These are phyloP conservation scores for Eimeria necatrix DNA, from an alignment of 169 alveolate species.

Conservation along the genomic window DNA sequence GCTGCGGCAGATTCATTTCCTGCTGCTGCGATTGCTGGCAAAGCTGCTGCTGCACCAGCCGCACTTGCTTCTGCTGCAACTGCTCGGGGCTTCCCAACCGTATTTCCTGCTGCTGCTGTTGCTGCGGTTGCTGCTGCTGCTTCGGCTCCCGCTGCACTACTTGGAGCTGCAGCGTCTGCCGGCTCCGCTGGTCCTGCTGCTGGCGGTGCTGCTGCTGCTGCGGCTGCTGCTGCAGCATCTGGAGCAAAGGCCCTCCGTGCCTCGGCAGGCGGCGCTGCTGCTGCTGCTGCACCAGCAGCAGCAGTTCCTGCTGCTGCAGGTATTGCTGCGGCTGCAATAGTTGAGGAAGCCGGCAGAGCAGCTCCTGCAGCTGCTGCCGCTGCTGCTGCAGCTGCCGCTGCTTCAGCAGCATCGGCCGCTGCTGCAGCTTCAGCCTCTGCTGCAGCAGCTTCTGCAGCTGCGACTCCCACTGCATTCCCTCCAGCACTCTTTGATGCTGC, in stretches of 20 bases:
- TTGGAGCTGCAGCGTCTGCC: background rate
- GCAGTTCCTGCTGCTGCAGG: background rate
- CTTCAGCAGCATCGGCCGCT: background rate
- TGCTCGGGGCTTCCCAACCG: too few species aligned
- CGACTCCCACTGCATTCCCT: background rate
- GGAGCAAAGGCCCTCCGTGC: background rate
- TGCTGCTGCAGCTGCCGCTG: background rate
- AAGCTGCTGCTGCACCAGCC: too few species aligned
- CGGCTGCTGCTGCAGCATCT: background rate
- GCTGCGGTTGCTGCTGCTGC: conserved; percentile 1
- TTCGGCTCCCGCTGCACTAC: background rate
- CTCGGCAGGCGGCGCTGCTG: background rate
- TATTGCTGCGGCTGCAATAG: background rate
- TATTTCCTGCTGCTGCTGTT: background rate
- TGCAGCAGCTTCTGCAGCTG: background rate
- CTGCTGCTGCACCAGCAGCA: background rate
- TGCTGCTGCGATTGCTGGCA: too few species aligned
- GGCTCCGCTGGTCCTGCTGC: background rate
- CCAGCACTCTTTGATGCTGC: background rate
- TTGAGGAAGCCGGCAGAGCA: background rate
- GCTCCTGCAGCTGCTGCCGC: conserved; percentile 10
- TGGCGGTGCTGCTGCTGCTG: background rate
- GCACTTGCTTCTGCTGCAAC: too few species aligned
- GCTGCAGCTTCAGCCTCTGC: background rate
- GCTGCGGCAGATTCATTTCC: too few species aligned